Base-by-base conservation (phyloP, 202 grass and related monocot species). In the Brachypodium distachyon region DNA sequence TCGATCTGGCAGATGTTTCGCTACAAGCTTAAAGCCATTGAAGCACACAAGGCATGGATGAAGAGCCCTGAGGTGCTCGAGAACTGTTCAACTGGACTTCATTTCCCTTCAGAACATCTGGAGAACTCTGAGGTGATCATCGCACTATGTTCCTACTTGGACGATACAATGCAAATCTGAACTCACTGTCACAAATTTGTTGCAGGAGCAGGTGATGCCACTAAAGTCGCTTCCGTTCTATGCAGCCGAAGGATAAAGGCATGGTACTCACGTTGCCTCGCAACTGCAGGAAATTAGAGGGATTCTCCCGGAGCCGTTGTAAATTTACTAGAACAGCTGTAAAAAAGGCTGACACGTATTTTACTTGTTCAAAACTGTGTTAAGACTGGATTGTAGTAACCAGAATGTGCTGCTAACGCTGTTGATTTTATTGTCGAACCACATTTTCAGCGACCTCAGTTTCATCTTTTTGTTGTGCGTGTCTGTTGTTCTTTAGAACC, bases 11-110 rank as follows among this genome's bases (percentile, higher is more conserved):
- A 99, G 96, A 99, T 96, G 96, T 99, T 99, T 57, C 83, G 84
- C 6, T 86, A 93, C 49, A 99, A 99, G 71, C 57, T 99, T 74
- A 99, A 96, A 87, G 86, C 96, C 58, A 90, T 99, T 48, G 96
- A 93, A 78, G 92, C 83, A n/a, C 88, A 99, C 58, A 99, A 99
- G 81, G 87, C 92, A 81, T 99, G 96, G 96, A 88, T 99, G 92
- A 96, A 93, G 72, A 89, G 77, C 19, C 92, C 92, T 48, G 96
- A 99, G 73, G 73, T 91, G 60, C 87, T 99, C 60, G 70, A 84
- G 70, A 88, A 90, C 50, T 99, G 96, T 77, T 99, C 96, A 44
- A 96, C 96, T 8, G 96, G 96, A 36, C 90, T 99, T 52, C 76
- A 89, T 79, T 99, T 96, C 41, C 83, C 87, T 55, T 52, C 60